Evolutionary conservation across 2,329 filamentous ascomycete genomes (phyloP).

Genomic region (Alternaria consortialis): DNA sequence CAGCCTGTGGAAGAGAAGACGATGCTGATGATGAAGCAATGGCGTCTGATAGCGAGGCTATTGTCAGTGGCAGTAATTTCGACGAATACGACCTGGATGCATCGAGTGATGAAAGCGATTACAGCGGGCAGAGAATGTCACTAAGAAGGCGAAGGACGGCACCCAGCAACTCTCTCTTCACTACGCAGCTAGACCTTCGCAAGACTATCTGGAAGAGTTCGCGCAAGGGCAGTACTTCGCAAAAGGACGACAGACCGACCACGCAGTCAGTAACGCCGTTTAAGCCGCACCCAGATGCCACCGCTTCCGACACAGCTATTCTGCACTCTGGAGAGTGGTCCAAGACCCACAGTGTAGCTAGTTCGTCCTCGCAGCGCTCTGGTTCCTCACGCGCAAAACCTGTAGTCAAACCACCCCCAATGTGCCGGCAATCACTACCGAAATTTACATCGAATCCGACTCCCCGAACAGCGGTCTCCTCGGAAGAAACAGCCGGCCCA

Average conservation of each 20-base stretch:
- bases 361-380: slow-evolving; percentile 29
- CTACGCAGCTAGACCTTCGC: slow-evolving; percentile 38
- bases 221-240: slow-evolving; percentile 17
- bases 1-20: slow-evolving; percentile 11
- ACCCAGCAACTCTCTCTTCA: slow-evolving; percentile 37
- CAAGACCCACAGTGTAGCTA: slow-evolving; percentile 26
- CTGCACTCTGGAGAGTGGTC: slow-evolving; percentile 8
- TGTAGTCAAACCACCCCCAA: slow-evolving; percentile 58
- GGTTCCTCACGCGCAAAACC: slow-evolving; percentile 36
- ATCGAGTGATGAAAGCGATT: slow-evolving; percentile 39
- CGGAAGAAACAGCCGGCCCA: slow-evolving; percentile 70
- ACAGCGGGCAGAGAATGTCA: slow-evolving; percentile 18
- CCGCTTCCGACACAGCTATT: slow-evolving; percentile 42
- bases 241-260: slow-evolving; percentile 25
- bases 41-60: slow-evolving; percentile 41
- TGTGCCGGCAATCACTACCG: slow-evolving; percentile 63
- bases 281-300: slow-evolving; percentile 34
- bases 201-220: slow-evolving; percentile 38
- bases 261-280: slow-evolving; percentile 35
- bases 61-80: slow-evolving; percentile 43
- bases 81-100: slow-evolving; percentile 49
- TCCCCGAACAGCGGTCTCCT: slow-evolving; percentile 72
- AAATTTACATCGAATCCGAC: slow-evolving; percentile 78
- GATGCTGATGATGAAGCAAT: slow-evolving; percentile 42
- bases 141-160: slow-evolving; percentile 33